These are phyloP conservation scores for Mortierella sp. DNA, from an alignment of 371 early-diverging fungal genomes.

Conservation along the genomic window DNA sequence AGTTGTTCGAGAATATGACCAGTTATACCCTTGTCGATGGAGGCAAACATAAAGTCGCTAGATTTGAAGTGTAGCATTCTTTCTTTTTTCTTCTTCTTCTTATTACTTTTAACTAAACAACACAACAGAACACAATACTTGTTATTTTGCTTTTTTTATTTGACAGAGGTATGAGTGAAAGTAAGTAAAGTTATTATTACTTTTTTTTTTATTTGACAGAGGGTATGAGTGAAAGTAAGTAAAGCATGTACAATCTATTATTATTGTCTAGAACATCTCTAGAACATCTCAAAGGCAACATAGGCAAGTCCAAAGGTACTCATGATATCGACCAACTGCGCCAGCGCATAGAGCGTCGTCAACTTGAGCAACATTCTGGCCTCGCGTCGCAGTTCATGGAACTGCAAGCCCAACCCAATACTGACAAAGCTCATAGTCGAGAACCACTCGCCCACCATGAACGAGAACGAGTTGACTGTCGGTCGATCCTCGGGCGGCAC, in stretches of 20 bases:
- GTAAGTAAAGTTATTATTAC: no score
- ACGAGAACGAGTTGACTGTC: constrained; percentile 65
- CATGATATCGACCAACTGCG: constrained; percentile 71
- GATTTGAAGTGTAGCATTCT: constrained; percentile 39
- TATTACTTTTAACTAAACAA: background rate
- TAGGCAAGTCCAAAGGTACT: constrained; percentile 67
- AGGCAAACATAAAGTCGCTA: constrained; percentile 33
- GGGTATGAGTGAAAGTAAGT: no score
- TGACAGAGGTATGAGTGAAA: no score
- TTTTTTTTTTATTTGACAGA: no score
- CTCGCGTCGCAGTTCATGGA: constrained; percentile 67
- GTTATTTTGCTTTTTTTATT: no score
- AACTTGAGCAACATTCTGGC: constrained; percentile 65
- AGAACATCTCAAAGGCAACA: constrained; percentile 64
- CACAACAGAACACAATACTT: no score
- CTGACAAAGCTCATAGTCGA: constrained; percentile 74
- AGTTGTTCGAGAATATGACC: constrained; percentile 48
- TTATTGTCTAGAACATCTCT: constrained; percentile 1
- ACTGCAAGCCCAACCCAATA: constrained; percentile 69
- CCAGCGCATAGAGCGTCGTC: constrained; percentile 66
- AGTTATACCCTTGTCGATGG: constrained; percentile 39
- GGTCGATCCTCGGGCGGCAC: constrained; percentile 59
- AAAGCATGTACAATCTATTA: no score
- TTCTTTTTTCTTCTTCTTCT: background rate
- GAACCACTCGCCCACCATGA: constrained; percentile 74